Evolutionary conservation across 176 grass and related monocot species (phyloP), one percentile per base, ranked within the genome.

Genomic region (Pharus latifolius): DNA sequence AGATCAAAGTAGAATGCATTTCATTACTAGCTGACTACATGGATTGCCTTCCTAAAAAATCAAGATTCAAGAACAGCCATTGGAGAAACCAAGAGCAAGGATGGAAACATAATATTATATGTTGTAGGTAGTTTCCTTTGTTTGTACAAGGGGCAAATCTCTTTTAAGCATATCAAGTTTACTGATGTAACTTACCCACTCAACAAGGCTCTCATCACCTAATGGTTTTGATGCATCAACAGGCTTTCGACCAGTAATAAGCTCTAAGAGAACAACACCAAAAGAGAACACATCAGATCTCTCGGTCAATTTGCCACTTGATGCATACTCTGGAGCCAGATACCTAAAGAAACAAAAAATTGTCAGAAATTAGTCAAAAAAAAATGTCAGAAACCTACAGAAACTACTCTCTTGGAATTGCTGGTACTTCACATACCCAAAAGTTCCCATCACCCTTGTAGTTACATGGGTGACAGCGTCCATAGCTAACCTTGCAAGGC

Each of bases 221-320:
- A 85, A 13, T 5, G 90, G 90, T 18, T 80, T 86, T n/a, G 95
- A 91, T 61, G 77, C 79, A 48, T 99, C 95, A 51, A 99, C 95
- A 37, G 95, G 95, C 62, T 80, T 99, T 77, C 82, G 80, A 60
- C 95, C 84, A 16, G 87, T 91, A 70, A 99, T 91, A 71, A 99
- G 84, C 72, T 99, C 95, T 55, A 99, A 85, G 46, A 99, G 80
- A 35, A 99, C 95, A 72, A 99, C 95, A 7, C 95, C 95, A 25
- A 91, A 99, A 5, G 95, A 99, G 50, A 88, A 99, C 33, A 99
- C 95, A 90, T 99, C 95, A 24, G 95, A 98, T 84, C 83, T 92
- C 51, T 98, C 95, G 4, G 95, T 98, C 78, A 98, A 72, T 53
- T 98, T 98, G 49, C 95, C 90, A 50, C 85, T 92, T 2, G 95